Percentiles rank a stretch among this genome's conserved stretches.
phyloP scores from a whole-genome alignment of 768 basidiomycete genomes.

The Tremella fuciformis region DNA sequence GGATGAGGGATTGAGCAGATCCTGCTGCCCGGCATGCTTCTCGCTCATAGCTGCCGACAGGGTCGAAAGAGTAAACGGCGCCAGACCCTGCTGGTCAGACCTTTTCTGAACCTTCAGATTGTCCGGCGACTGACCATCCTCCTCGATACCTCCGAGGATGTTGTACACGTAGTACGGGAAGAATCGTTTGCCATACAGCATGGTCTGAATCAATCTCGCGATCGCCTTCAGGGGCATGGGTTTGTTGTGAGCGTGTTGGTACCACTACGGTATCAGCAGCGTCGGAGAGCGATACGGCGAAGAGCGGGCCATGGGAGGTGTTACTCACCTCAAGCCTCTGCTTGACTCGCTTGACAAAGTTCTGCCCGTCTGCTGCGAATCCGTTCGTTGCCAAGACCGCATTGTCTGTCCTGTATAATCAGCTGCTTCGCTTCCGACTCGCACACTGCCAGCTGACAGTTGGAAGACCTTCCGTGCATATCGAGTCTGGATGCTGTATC shows the following conservation, averaged over 20 bases:
- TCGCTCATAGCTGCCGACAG: constrained; percentile 95
- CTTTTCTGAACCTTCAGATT: background rate
- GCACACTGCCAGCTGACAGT: constrained; percentile 61
- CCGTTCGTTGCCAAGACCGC: constrained; percentile 94
- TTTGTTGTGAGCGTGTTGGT: constrained; percentile 92
- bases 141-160: constrained; percentile 92
- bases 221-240: constrained; percentile 96
- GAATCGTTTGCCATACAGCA: constrained; percentile 92
- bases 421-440: background rate
- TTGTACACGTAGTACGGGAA: constrained; percentile 99
- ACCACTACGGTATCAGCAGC: constrained; percentile 65
- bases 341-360: constrained; percentile 94
- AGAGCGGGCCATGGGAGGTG: background rate
- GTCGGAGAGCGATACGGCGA: background rate
- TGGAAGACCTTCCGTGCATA: constrained; percentile 94
- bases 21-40: constrained; percentile 95
- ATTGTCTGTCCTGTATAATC: constrained; percentile 70
- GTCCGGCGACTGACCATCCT: constrained; percentile 68
- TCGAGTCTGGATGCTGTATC: constrained; percentile 96
- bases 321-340: constrained; percentile 84
- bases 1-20: constrained; percentile 87
- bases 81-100: constrained; percentile 68
- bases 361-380: constrained; percentile 94
- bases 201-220: constrained; percentile 96
- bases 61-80: constrained; percentile 99